phyloP scores from a whole-genome alignment of 1,284 basidiomycete genomes.

The Cystobasidium sp. region DNA sequence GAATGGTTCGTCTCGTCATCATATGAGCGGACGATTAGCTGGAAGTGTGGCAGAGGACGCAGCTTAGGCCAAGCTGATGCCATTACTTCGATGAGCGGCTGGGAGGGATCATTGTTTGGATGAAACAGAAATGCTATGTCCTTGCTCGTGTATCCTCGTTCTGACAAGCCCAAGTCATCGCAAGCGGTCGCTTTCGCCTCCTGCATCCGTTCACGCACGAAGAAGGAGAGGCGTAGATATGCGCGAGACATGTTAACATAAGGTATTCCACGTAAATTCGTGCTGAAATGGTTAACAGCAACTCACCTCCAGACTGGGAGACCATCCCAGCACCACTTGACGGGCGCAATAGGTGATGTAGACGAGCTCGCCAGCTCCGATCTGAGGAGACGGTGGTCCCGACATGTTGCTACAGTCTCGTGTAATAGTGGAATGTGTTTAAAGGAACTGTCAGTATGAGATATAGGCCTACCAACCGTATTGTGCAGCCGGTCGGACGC shows the following conservation, averaged over 20 bases:
- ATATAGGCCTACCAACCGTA: too few relatives aligned
- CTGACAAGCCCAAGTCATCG: conserved; percentile 16
- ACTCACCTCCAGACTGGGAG: conserved; percentile 22
- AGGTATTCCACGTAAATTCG: not conserved
- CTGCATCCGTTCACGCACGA: not conserved
- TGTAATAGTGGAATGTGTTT: too few relatives aligned
- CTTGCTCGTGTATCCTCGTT: not conserved
- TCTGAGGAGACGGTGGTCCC: not conserved
- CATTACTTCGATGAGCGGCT: conserved; percentile 14
- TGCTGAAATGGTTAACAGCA: not conserved
- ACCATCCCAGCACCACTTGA: conserved; percentile 22
- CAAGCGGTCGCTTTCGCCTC: conserved; percentile 34
- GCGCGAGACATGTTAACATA: not conserved
- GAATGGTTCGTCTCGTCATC: not conserved
- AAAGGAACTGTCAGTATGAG: too few relatives aligned
- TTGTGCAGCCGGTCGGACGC: too few relatives aligned
- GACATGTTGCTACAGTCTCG: not conserved
- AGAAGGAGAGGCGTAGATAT: not conserved
- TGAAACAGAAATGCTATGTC: conserved; percentile 33
- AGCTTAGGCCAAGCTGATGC: conserved; percentile 33
- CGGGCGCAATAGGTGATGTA: conserved; percentile 14
- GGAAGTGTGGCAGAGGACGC: conserved; percentile 17
- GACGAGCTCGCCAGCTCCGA: conserved; percentile 6
- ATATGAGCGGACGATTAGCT: conserved; percentile 1
- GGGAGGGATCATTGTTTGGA: not conserved